A percentile compares a stretch with the other conserved stretches of the same genome.
Evolutionary conservation across 2,329 filamentous ascomycete genomes (phyloP).

Genomic region (Reticulascus tulasneorum): DNA sequence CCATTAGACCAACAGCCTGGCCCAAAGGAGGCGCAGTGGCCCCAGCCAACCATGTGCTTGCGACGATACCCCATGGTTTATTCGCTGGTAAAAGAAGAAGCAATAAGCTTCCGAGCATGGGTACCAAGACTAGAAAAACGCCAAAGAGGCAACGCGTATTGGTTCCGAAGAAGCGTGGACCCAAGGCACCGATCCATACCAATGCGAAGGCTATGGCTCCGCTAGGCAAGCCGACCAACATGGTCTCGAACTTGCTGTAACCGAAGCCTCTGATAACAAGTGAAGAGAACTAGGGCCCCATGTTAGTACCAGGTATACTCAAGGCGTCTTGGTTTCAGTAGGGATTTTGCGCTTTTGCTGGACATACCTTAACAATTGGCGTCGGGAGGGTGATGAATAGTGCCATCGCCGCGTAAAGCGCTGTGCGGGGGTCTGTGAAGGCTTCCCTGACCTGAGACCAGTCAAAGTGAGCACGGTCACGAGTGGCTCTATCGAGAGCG

Average conservation of each 20-base stretch:
- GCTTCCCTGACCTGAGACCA: conserved; percentile 17
- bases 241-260: conserved; percentile 10
- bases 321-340: neutral
- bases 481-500: conserved; percentile 14
- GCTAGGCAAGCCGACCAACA: conserved; percentile 10
- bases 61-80: conserved; percentile 19
- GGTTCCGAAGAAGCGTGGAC: conserved; percentile 15
- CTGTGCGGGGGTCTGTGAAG: conserved; percentile 6
- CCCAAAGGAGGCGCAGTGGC: conserved; percentile 1
- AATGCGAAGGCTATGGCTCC: conserved; percentile 6
- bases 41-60: conserved; percentile 20
- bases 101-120: conserved; percentile 9
- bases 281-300: conserved; percentile 6
- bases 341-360: neutral
- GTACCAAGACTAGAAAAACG: conserved; percentile 1
- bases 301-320: neutral
- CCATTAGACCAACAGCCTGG: conserved; percentile 5
- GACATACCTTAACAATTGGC: conserved; percentile 17
- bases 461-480: conserved; percentile 15
- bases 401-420: conserved; percentile 17
- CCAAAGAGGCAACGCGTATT: conserved; percentile 21
- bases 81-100: conserved; percentile 15
- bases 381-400: conserved; percentile 17
- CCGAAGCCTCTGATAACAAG: conserved; percentile 15
- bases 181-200: conserved; percentile 14